Evolutionary conservation across 2,329 filamentous ascomycete species (phyloP).

Genomic region (Periglandula ipomoeae): DNA sequence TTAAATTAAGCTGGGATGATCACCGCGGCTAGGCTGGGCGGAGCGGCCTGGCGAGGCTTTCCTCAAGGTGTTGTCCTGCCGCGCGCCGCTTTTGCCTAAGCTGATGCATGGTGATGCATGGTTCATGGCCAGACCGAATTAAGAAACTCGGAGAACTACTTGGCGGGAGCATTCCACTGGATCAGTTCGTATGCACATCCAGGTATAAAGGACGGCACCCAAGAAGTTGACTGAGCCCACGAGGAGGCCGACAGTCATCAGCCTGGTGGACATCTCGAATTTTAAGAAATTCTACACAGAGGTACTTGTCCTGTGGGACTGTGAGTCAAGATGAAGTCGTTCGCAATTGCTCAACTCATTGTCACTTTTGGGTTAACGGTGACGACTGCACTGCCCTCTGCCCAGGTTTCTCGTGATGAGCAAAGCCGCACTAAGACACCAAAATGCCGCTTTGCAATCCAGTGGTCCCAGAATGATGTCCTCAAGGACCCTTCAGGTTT

Average conservation of each 20-base stretch:
- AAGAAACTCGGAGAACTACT: background rate
- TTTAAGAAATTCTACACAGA: background rate
- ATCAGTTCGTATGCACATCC: too few species aligned
- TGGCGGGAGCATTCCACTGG: too few species aligned
- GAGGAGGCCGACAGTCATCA: background rate
- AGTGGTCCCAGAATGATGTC: slow-evolving; percentile 21
- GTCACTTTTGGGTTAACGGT: background rate
- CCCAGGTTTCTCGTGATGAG: background rate
- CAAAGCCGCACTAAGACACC: slow-evolving; percentile 8
- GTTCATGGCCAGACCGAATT: background rate
- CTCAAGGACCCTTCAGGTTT: slow-evolving; percentile 22
- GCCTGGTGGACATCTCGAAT: background rate
- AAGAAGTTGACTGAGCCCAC: background rate
- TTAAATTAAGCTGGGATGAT: background rate
- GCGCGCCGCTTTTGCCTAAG: background rate
- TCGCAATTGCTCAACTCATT: background rate
- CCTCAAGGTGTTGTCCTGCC: background rate
- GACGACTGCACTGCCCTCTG: background rate
- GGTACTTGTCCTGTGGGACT: background rate
- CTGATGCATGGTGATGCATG: background rate
- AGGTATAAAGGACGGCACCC: background rate
- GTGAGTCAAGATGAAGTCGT: background rate
- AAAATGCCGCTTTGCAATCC: slow-evolving; percentile 20
- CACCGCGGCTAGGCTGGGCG: background rate
- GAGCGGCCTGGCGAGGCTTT: background rate